phyloP scores from a whole-genome alignment of 78 protist genomes.

The Cavenderia fasciculata region DNA sequence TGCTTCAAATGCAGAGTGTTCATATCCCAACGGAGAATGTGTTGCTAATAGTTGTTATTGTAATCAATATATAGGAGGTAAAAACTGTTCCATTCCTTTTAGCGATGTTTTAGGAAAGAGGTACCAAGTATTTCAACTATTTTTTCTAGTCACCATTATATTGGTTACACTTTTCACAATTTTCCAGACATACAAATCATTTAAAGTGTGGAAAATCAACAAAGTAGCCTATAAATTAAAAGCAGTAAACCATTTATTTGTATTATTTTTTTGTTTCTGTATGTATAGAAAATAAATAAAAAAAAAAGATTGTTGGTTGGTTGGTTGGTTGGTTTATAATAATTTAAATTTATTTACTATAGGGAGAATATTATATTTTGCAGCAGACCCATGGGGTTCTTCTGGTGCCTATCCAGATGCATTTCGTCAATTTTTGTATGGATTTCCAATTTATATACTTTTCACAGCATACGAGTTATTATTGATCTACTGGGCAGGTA shows the following conservation, averaged over 20 bases:
- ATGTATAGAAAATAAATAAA: not conserved
- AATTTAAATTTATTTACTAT: not conserved
- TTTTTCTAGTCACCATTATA: not conserved
- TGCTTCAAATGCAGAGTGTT: no score
- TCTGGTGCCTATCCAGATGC: not conserved
- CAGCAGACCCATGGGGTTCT: constrained; percentile 46
- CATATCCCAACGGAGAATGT: no score
- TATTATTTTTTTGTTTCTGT: constrained; percentile 16
- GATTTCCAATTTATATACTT: constrained; percentile 49
- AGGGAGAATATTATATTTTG: constrained; percentile 39
- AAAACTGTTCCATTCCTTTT: constrained; percentile 8
- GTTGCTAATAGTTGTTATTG: constrained; percentile 11
- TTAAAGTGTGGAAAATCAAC: constrained; percentile 15
- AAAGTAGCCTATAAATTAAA: constrained; percentile 53
- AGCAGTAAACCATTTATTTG: constrained; percentile 17
- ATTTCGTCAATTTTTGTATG: constrained; percentile 4
- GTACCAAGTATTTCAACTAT: not conserved
- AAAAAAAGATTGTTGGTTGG: not conserved
- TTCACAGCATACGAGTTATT: constrained; percentile 52
- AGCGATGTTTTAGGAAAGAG: not conserved
- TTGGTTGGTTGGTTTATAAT: not conserved
- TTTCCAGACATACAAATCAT: constrained; percentile 21
- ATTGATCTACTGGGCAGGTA: constrained; percentile 56
- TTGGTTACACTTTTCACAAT: not conserved
- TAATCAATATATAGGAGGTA: not conserved